Percentiles rank a stretch among this genome's conserved stretches.
These are phyloP conservation scores for Centrapalus pauciflorus DNA, from an alignment of 129 eudicot species.

Conservation along the genomic window DNA sequence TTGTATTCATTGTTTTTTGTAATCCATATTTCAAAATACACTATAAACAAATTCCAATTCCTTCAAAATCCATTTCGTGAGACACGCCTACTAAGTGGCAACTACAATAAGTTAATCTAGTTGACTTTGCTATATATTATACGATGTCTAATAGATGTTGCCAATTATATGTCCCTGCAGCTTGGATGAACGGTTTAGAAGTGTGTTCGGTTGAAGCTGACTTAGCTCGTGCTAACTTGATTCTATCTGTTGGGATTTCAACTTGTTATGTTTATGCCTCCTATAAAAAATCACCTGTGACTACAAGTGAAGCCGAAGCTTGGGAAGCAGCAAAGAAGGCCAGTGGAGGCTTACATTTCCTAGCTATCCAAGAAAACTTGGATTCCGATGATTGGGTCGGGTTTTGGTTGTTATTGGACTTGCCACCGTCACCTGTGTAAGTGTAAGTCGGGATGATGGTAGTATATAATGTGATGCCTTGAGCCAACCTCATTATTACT, in stretches of 20 bases:
- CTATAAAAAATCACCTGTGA: slow-evolving; percentile 64
- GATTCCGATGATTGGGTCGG: slow-evolving; percentile 91
- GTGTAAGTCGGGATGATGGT: slow-evolving; percentile 17
- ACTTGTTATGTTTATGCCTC: slow-evolving; percentile 81
- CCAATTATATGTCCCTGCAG: slow-evolving; percentile 41
- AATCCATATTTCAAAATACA: too few species aligned
- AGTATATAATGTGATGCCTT: background rate
- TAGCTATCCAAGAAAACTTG: slow-evolving; percentile 80
- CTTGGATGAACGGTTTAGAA: slow-evolving; percentile 99
- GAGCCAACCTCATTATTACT: background rate
- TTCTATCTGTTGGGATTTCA: slow-evolving; percentile 75
- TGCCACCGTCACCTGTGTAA: slow-evolving; percentile 88
- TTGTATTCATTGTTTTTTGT: too few species aligned
- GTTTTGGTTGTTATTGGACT: slow-evolving; percentile 86
- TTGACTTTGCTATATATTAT: background rate
- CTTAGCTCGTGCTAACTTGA: slow-evolving; percentile 43
- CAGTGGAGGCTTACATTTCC: slow-evolving; percentile 86
- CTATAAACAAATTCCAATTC: too few species aligned
- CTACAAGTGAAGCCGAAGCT: slow-evolving; percentile 82
- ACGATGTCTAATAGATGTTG: background rate
- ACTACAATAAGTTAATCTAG: too few species aligned
- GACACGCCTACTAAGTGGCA: too few species aligned
- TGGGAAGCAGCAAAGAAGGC: slow-evolving; percentile 96
- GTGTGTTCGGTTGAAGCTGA: slow-evolving; percentile 86
- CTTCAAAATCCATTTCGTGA: too few species aligned